phyloP scores from a whole-genome alignment of 306 rosid species.

The Fagus crenata region DNA sequence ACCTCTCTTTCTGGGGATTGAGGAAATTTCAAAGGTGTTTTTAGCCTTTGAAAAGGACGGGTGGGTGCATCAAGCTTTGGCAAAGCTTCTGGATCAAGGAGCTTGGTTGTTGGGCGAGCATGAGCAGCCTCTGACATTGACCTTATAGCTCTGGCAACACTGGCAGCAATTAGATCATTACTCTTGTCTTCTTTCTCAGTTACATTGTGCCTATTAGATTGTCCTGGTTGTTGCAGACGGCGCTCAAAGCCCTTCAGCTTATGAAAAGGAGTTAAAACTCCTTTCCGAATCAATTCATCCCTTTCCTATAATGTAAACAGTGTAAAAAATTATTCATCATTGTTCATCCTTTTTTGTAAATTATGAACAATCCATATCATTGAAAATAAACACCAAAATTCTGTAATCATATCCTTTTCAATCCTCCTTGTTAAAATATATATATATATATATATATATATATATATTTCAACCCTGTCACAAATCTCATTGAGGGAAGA shows the following conservation, averaged over 20 bases:
- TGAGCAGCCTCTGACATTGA: conserved; percentile 76
- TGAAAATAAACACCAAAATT: conserved; percentile 1
- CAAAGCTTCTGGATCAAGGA: conserved; percentile 65
- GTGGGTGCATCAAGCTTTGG: conserved; percentile 91
- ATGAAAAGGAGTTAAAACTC: conserved; percentile 92
- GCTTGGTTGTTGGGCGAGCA: conserved; percentile 86
- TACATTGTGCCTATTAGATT: conserved; percentile 46
- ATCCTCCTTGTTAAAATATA: too few relatives aligned
- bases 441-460: too few relatives aligned
- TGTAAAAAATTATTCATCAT: conserved; percentile 37
- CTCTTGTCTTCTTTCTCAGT: conserved; percentile 36
- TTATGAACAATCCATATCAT: background rate
- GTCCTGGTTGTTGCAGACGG: conserved; percentile 57
- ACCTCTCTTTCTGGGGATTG: conserved; percentile 40
- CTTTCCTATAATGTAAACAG: conserved; percentile 65
- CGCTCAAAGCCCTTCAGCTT: conserved; percentile 92
- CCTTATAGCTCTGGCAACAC: conserved; percentile 68
- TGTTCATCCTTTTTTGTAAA: conserved; percentile 15
- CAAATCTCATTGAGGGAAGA: conserved; percentile 11
- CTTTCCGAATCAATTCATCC: conserved; percentile 85
- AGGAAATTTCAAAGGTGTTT: conserved; percentile 50
- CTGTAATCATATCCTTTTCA: background rate
- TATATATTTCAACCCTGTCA: too few relatives aligned
- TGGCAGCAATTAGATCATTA: conserved; percentile 51
- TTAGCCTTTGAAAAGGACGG: conserved; percentile 70